Evolutionary conservation across 164 flowering plant genomes (phyloP), one percentile per base, ranked within the genome.

Genomic region (Piper betle): DNA sequence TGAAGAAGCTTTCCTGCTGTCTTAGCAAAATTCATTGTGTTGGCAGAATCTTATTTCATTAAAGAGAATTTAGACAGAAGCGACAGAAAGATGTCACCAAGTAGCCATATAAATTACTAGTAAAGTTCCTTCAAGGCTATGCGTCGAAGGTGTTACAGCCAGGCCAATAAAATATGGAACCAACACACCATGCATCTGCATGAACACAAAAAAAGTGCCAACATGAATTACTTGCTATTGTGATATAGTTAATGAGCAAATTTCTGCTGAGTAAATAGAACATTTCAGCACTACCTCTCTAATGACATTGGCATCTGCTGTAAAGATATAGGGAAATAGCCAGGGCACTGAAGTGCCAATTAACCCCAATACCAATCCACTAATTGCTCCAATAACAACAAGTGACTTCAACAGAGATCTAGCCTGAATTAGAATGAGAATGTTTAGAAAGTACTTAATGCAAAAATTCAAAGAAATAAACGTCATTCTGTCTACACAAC

Each of bases 71-170:
- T 2, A 46, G 50, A 46, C 50, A 10, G 12, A 43, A 46, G 10
- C 15, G 12, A 2, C 50, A 46, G 15, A 15, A 59, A 59, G 50
- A n/a, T 55, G 33, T 33, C 39, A 33, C 6, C 4, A 33, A 13
- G 15, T 10, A 33, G 33, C 16, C 58, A 25, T 5, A 53, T 5
- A 16, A 63, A 73, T 56, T 81, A 87, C 98, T 90, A 89, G 68
- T 75, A 93, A 71, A 13, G 97, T 83, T 38, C 98, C 98, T 71
- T 93, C 98, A 57, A 90, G 86, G 77, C 94, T 72, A 63, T 77
- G 87, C 38, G 82, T 86, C 59, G 82, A 62, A 10, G 97, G 88
- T 38, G 90, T 80, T 60, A 83, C 78, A 58, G 72, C 61, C 55
- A 93, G 67, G 7, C 94, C 90, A 52, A 87, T 55, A 63, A 82